Base-by-base conservation (phyloP, 768 basidiomycete genomes). In the Rubroboletus pulcherrimus region DNA sequence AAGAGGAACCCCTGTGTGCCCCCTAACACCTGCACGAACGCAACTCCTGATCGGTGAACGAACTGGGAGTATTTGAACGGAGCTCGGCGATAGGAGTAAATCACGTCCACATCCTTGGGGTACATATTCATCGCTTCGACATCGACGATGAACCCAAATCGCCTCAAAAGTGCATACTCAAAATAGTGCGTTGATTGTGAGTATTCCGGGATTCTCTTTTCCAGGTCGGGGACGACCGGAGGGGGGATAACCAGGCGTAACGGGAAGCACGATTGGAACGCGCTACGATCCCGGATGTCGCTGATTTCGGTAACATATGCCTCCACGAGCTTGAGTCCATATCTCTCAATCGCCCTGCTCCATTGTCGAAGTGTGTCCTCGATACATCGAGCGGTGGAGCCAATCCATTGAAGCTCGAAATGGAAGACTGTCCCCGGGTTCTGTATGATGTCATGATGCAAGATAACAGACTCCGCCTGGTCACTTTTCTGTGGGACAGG, bases 361-460 rank as follows among this genome's bases (percentile, higher is more conserved):
- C 93, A 94, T 49, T 82, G 79, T 38, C 88, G 83, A 24, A 97
- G 78, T 49, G 88, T 81, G 60, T 96, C 93, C 60, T 98, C 95
- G 49, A 98, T 89, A 59, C 86, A 87, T 21, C 91, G 83, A 24
- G 94, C 93, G 1, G 93, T 94, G 2, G 94, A 89, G 3, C 93
- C 94, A 39, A 98, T 87, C 96, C 97, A 99, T 58, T 96, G 91
- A 30, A 99, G 78, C 71, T 99, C 95, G 63, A 98, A 94, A 71
- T 98, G 96, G 74, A 97, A 97, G 55, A 90, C 91, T 30, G 89
- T 96, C n/a, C 79, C 82, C 0, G 93, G 90, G 65, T 98, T 98
- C 70, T 98, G 96, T 50, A 96, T 89, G 54, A 97, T 83, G 72
- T 98, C 97, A 70, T 95, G 86, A 68, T 98, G 95, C 26, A 98